phyloP scores from a whole-genome alignment of 73 alveolate species.

The Loxodes magnus region DNA sequence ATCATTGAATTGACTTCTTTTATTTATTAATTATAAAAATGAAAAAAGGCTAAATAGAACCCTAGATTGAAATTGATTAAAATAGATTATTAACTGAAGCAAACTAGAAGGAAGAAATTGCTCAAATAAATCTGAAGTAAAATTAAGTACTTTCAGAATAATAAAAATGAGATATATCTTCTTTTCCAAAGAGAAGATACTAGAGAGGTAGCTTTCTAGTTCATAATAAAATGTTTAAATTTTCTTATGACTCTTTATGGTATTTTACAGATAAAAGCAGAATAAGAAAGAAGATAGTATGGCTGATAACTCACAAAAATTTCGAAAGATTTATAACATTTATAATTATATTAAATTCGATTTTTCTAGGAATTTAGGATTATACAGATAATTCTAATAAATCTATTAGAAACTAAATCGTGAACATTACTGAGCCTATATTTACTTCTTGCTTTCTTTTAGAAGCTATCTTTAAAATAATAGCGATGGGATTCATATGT shows the following conservation, averaged over 20 bases:
- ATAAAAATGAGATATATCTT: too few species aligned
- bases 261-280: not conserved
- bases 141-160: too few species aligned
- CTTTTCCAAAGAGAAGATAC: too few species aligned
- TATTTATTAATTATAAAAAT: too few species aligned
- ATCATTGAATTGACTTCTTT: too few species aligned
- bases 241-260: not conserved
- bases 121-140: too few species aligned
- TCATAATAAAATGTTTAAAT: too few species aligned
- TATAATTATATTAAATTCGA: conserved; percentile 11
- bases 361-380: conserved; percentile 20
- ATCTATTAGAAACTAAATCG: conserved; percentile 8
- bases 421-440: conserved; percentile 5
- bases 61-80: too few species aligned
- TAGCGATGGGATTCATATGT: conserved; percentile 13
- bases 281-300: not conserved
- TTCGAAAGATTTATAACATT: conserved; percentile 13
- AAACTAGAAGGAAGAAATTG: too few species aligned
- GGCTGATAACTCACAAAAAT: conserved; percentile 3
- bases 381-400: conserved; percentile 7
- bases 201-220: too few species aligned
- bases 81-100: too few species aligned
- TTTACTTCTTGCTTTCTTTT: conserved; percentile 7
- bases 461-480: conserved; percentile 9
- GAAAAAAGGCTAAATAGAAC: too few species aligned